Conservation (phyloP, 2,329 filamentous ascomycete genomes). For the Penicillium sp. region DNA sequence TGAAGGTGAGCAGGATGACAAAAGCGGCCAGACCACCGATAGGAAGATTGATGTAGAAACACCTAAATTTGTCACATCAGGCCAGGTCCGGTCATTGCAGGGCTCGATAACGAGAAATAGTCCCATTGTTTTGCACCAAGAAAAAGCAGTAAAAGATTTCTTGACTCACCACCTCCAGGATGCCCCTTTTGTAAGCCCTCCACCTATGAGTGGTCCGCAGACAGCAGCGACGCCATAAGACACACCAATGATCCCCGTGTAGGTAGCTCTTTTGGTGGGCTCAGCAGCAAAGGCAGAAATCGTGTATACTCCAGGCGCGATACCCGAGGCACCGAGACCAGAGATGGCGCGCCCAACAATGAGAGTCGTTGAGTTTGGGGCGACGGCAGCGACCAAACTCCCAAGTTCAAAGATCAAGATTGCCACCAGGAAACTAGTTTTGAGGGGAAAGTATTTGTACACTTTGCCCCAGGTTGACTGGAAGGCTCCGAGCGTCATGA, state of each 20-base stretch:
- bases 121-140: background rate
- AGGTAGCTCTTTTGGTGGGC: constrained; percentile 33
- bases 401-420: constrained; percentile 36
- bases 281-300: constrained; percentile 35
- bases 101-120: constrained; percentile 24
- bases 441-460: constrained; percentile 47
- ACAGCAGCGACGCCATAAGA: constrained; percentile 25
- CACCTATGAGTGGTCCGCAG: constrained; percentile 45
- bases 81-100: background rate
- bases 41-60: constrained; percentile 36
- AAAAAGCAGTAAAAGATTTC: background rate
- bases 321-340: constrained; percentile 36
- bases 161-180: constrained; percentile 43
- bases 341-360: constrained; percentile 38
- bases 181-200: constrained; percentile 41
- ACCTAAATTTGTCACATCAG: constrained; percentile 31
- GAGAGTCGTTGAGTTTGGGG: constrained; percentile 29
- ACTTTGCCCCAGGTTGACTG: constrained; percentile 50
- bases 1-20: constrained; percentile 32
- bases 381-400: constrained; percentile 33
- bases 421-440: constrained; percentile 28
- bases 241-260: constrained; percentile 25
- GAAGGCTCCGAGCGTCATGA: constrained; percentile 47
- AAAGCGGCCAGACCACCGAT: constrained; percentile 21
- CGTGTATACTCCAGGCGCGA: constrained; percentile 47